Evolutionary conservation across 2,329 filamentous ascomycete genomes (phyloP).

Genomic region (Botryotinia globosa): DNA sequence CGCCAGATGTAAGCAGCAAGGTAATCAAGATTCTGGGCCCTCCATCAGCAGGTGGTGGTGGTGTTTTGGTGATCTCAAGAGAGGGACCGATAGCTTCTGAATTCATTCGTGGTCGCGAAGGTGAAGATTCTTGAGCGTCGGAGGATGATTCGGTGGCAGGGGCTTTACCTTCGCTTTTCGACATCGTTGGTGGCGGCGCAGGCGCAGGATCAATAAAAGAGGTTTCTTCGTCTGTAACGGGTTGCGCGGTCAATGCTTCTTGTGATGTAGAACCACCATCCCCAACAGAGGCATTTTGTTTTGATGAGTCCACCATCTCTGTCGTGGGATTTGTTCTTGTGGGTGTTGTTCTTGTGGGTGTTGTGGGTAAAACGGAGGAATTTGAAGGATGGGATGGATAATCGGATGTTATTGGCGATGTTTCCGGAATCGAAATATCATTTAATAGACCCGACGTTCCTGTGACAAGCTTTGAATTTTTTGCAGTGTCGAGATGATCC

Average conservation of each 20-base stretch:
- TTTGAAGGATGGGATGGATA: neutral
- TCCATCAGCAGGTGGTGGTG: slow-evolving; percentile 36
- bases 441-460: slow-evolving; percentile 16
- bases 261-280: neutral
- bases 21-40: slow-evolving; percentile 66
- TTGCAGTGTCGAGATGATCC: neutral
- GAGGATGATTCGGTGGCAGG: neutral
- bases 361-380: neutral
- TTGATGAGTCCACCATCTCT: neutral
- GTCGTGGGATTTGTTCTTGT: neutral
- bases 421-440: slow-evolving; percentile 15
- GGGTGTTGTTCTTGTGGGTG: neutral
- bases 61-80: neutral
- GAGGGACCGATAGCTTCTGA: slow-evolving; percentile 11
- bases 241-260: slow-evolving; percentile 2
- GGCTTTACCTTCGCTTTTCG: slow-evolving; percentile 13
- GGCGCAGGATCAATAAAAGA: neutral
- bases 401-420: slow-evolving; percentile 6
- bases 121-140: neutral
- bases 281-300: neutral
- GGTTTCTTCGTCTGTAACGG: neutral
- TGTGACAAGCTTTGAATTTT: neutral
- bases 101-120: neutral
- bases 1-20: slow-evolving; percentile 76
- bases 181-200: neutral